These are phyloP conservation scores for Auricularia heimuer DNA, from an alignment of 768 basidiomycete species.

Conservation along the genomic window DNA sequence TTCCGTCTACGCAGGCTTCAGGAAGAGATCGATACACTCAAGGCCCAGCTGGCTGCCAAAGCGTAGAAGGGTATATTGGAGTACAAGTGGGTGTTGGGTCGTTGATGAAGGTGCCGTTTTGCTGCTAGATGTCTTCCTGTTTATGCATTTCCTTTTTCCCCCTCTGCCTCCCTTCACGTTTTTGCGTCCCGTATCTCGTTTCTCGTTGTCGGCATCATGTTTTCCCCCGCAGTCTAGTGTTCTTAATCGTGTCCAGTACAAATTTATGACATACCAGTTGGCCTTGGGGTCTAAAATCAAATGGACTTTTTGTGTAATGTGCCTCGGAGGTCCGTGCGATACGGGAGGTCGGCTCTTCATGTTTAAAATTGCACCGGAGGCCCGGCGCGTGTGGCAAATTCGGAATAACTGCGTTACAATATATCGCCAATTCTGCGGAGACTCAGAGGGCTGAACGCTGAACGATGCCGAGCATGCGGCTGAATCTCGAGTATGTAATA, in stretches of 20 bases:
- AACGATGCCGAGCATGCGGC: no score
- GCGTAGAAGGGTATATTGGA: conserved; percentile 4
- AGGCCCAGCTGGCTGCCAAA: conserved; percentile 28
- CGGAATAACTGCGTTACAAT: no score
- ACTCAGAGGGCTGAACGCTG: no score
- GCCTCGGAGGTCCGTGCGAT: no score
- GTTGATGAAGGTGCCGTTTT: neutral
- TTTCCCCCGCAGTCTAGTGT: neutral
- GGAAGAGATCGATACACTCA: conserved; percentile 48
- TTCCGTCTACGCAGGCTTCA: conserved; percentile 45
- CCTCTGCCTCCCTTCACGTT: neutral
- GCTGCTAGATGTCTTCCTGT: neutral
- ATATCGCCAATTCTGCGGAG: no score
- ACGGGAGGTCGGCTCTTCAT: no score
- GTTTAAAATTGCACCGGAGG: no score
- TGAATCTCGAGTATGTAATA: no score
- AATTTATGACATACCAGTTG: neutral
- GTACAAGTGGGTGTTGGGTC: neutral
- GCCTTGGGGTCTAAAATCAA: no score
- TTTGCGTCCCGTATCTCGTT: neutral
- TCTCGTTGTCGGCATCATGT: neutral
- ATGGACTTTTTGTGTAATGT: no score
- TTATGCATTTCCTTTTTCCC: neutral
- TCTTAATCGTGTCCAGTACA: neutral
- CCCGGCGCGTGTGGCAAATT: no score